Percentiles rank a stretch among this genome's conserved stretches.
These are phyloP conservation scores for Neurospora sp. DNA, from an alignment of 2,329 filamentous ascomycete genomes.

Conservation along the genomic window DNA sequence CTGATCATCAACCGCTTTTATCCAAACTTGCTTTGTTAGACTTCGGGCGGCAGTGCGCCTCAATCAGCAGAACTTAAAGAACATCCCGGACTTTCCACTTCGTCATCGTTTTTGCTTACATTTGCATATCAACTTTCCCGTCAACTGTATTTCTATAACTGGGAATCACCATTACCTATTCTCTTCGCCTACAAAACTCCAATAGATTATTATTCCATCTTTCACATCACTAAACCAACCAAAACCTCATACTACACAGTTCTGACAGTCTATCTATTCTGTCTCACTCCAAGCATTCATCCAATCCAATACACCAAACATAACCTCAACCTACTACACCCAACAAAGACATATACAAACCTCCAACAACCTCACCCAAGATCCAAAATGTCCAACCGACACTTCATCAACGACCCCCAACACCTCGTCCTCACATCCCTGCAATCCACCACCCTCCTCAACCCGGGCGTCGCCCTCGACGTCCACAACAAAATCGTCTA, in stretches of 20 bases:
- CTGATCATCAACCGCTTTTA: neutral
- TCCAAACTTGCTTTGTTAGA: neutral
- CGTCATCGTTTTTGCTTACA: neutral
- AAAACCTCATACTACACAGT: too few relatives aligned
- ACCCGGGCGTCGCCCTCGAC: conserved; percentile 76
- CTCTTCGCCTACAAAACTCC: too few relatives aligned
- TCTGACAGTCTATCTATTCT: too few relatives aligned
- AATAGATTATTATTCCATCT: too few relatives aligned
- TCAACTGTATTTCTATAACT: too few relatives aligned
- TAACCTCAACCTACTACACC: too few relatives aligned
- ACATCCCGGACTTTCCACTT: neutral
- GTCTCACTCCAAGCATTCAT: too few relatives aligned
- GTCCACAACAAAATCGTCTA: conserved; percentile 75
- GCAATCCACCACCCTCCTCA: conserved; percentile 67
- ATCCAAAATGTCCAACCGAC: conserved; percentile 51
- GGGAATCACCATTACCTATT: too few relatives aligned
- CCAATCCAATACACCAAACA: too few relatives aligned
- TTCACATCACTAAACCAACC: too few relatives aligned
- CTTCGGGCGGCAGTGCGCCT: neutral
- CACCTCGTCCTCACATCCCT: conserved; percentile 71
- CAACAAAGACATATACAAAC: neutral
- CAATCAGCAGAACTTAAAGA: neutral
- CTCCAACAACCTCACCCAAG: neutral
- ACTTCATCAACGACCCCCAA: conserved; percentile 80
- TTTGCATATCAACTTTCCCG: too few relatives aligned